Evolutionary conservation across 2,329 filamentous ascomycete genomes (phyloP), one percentile per base, ranked within the genome.

Genomic region (Penicillium thymicola): DNA sequence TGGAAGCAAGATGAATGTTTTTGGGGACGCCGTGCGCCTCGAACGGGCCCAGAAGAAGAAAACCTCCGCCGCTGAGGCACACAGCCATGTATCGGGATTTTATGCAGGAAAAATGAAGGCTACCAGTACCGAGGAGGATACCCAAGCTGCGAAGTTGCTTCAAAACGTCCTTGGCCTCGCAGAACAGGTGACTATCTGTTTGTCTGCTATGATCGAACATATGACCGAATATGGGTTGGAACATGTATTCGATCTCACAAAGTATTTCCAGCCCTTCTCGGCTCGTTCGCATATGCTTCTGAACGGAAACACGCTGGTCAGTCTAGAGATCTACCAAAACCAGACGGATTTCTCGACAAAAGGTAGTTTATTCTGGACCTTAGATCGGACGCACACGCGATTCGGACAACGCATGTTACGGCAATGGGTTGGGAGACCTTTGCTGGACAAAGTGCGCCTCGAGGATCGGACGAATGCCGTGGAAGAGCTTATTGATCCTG

Each of bases 251-350:
- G 89, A 96, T 67, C 78, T 99, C 42, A 97, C 94, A 2, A 96
- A 96, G 67, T 96, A 97, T 76, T 99, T 99, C 69, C 89, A 96
- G 65, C 91, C 92, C 2, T 99, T 99, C 76, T 96, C 90, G 65
- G 90, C 92, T 8, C 82, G 92, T 37, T 92, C 93, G 14, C 92
- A 97, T 69, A 97, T 99, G 94, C 80, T 97, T 4, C 79, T 99
- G 58, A 97, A 95, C 69, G 94, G 93, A 43, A 99, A 96, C 53
- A 97, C 93, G 0, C 78, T 99, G 37, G 93, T 91, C 47, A 96
- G 91, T 67, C 82, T 99, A 13, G 94, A 99, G 71, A 91, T 99
- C 2, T 99, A 97, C 70, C 89, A 92, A 59, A 99, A 99, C 64
- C 86, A 92, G 66, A 97, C 93, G 0, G 92, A 97, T 69, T 85